Percentiles rank a stretch among this genome's conserved stretches.
These are phyloP conservation scores for Termitomyces sp. DNA, from an alignment of 768 basidiomycete genomes.

Conservation along the genomic window DNA sequence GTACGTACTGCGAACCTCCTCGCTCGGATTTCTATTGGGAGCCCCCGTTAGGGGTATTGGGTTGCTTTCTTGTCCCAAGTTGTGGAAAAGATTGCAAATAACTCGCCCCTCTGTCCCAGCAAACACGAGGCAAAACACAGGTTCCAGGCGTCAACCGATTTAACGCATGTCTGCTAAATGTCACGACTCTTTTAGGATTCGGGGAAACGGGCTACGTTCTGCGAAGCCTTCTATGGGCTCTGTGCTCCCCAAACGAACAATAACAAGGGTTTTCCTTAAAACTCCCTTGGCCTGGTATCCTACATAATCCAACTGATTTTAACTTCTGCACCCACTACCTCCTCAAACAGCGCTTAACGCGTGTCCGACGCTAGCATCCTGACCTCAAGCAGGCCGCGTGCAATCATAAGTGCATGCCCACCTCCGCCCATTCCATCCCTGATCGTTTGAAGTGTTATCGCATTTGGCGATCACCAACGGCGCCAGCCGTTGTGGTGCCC, in stretches of 20 bases:
- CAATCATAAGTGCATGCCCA: constrained; percentile 41
- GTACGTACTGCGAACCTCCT: constrained; percentile 16
- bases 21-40: constrained; percentile 9
- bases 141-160: constrained; percentile 35
- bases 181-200: constrained; percentile 18
- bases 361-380: constrained; percentile 23
- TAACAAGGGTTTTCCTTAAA: constrained; percentile 35
- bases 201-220: constrained; percentile 23
- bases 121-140: constrained; percentile 32
- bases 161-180: constrained; percentile 28
- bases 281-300: constrained; percentile 17
- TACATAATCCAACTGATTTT: constrained; percentile 19
- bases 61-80: constrained; percentile 8
- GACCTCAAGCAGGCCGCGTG: constrained; percentile 47
- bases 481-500: constrained; percentile 16
- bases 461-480: constrained; percentile 22
- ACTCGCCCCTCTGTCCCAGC: constrained; percentile 19
- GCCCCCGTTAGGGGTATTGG: constrained; percentile 6
- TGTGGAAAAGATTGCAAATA: constrained; percentile 17
- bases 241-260: constrained; percentile 30
- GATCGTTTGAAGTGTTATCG: constrained; percentile 37
- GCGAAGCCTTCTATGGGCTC: constrained; percentile 27
- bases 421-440: constrained; percentile 35
- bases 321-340: constrained; percentile 17
- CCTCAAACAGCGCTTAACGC: constrained; percentile 25